Evolutionary conservation across 2,329 filamentous ascomycete genomes (phyloP).

Genomic region (Ceratocystis papillata): DNA sequence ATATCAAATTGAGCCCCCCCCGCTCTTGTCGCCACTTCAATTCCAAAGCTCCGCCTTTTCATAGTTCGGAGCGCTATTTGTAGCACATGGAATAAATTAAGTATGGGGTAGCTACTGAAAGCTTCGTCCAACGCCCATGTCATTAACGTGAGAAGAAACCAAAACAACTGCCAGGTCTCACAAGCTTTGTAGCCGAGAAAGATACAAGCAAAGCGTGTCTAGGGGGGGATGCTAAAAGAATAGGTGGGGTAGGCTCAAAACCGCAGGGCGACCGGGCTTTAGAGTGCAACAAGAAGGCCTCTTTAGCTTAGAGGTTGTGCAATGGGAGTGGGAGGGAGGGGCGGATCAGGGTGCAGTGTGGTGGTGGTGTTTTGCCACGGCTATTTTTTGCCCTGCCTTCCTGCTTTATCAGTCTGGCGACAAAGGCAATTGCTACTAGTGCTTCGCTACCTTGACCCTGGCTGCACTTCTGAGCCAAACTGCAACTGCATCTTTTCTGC

Average conservation of each 20-base stretch:
- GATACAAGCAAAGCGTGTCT: no score
- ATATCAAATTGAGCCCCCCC: not conserved
- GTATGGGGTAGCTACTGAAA: constrained; percentile 3
- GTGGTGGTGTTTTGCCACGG: not conserved
- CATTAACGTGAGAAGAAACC: not conserved
- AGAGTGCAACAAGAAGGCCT: not conserved
- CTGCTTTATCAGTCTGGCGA: not conserved
- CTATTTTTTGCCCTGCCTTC: not conserved
- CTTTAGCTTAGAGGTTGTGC: not conserved
- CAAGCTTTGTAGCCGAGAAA: not conserved
- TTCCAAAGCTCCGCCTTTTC: not conserved
- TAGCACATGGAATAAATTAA: not conserved
- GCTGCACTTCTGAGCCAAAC: constrained; percentile 1
- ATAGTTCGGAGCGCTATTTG: not conserved
- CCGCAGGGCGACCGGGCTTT: not conserved
- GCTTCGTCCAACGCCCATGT: constrained; percentile 8
- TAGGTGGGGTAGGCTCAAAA: not conserved
- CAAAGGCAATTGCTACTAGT: not conserved
- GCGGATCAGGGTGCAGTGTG: not conserved
- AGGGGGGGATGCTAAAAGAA: not conserved
- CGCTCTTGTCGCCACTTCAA: constrained; percentile 8
- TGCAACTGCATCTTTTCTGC: not conserved
- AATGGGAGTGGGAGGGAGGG: not conserved
- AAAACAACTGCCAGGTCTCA: not conserved
- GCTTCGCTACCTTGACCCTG: not conserved